Conservation (phyloP, 257 asterid genomes). For the Nemophila menziesii region DNA sequence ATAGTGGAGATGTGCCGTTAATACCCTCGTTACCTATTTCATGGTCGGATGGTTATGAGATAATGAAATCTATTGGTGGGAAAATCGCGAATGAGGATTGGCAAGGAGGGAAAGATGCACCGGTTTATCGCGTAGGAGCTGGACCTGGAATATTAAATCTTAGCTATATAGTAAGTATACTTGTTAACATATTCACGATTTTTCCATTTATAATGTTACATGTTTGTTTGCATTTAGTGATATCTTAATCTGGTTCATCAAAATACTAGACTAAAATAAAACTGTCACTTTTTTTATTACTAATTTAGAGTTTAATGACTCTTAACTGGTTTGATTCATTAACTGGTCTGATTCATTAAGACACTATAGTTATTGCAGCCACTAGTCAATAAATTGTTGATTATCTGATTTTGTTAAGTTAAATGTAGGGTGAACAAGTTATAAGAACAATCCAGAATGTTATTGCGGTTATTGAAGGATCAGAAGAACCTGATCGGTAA, state of each 20-base stretch:
- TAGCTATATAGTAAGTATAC: constrained; percentile 40
- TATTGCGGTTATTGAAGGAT: constrained; percentile 72
- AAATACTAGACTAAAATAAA: too few species aligned
- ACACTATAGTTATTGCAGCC: too few species aligned
- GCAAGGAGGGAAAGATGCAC: constrained; percentile 74
- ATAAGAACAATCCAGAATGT: constrained; percentile 70
- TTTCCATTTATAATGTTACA: too few species aligned
- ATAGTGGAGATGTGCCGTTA: constrained; percentile 52
- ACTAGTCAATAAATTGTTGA: constrained; percentile 1
- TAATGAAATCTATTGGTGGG: constrained; percentile 53
- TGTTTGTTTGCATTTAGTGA: background rate
- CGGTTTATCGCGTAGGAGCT: constrained; percentile 62
- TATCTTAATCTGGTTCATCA: background rate
- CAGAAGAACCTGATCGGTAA: constrained; percentile 82
- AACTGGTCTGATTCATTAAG: too few species aligned
- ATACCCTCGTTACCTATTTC: constrained; percentile 80
- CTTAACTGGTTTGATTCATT: too few species aligned
- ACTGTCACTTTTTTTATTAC: too few species aligned
- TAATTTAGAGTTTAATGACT: too few species aligned
- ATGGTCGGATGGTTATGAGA: constrained; percentile 57
- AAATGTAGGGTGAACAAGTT: constrained; percentile 65
- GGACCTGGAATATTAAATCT: constrained; percentile 69
- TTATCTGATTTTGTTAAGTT: constrained; percentile 3
- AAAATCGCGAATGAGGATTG: constrained; percentile 55
- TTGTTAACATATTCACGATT: too few species aligned